Percentiles rank a stretch among this genome's conserved stretches.
These are phyloP conservation scores for Colletotrichum sp. DNA, from an alignment of 2,329 filamentous ascomycete genomes.

Conservation along the genomic window DNA sequence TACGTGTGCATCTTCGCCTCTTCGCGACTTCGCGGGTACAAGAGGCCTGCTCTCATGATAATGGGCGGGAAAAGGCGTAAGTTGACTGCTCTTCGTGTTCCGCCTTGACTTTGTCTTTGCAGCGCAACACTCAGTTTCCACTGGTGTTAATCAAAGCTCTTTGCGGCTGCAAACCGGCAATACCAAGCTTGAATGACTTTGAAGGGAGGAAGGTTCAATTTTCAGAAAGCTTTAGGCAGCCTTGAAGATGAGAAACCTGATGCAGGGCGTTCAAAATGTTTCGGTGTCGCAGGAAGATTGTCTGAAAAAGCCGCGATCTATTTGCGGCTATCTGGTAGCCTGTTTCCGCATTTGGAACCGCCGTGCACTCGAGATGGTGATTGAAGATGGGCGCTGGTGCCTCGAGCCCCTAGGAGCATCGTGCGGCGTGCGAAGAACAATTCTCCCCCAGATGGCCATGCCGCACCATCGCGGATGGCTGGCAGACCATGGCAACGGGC, in stretches of 20 bases:
- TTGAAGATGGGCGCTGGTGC: neutral
- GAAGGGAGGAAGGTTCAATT: neutral
- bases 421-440: conserved; percentile 4
- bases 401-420: neutral
- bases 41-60: neutral
- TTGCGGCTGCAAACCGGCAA: neutral
- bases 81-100: neutral
- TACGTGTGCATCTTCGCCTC: neutral
- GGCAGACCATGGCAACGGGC: neutral
- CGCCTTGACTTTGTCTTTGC: neutral
- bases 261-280: neutral
- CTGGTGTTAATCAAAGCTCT: neutral
- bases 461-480: conserved; percentile 13
- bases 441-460: neutral
- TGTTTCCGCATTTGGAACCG: neutral
- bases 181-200: neutral
- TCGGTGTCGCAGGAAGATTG: neutral
- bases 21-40: neutral
- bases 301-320: neutral
- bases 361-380: neutral
- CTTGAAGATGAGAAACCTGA: neutral
- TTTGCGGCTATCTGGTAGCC: neutral
- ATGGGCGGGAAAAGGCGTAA: neutral
- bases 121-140: neutral
- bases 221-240: neutral